Evolutionary conservation across 805 yeast species (phyloP), one percentile per base, ranked within the genome.

Genomic region (Monosporozyma yasuniensis): DNA sequence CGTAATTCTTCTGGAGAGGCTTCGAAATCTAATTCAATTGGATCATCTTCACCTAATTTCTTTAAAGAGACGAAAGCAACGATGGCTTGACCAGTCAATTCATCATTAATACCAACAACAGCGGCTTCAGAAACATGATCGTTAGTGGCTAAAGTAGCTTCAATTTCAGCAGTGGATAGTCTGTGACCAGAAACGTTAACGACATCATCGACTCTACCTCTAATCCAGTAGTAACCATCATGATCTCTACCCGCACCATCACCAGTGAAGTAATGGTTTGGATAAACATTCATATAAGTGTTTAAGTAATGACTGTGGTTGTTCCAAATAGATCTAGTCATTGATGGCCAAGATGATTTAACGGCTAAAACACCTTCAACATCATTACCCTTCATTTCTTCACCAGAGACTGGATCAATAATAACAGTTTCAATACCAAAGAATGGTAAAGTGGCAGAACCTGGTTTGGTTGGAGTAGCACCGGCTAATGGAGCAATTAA

Each of bases 101-200:
- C 99, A 68, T 93, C 98, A 54, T 83, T 79, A 59, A 87, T 81
- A 54, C 98, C 98, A 50, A 91, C 95, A 47, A 91, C 98, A n/a
- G 99, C 99, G 60, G 91, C 75, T 73, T 93, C 99, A 44, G 88
- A 84, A 48, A 93, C 96, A 56, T 78, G 74, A 35, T 75, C 74
- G 71, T 87, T 88, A 64, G 84, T 89, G 56, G 81, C 76, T 61
- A 90, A 74, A 35, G 96, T 93, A 42, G 96, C 84, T 72, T 93
- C 99, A 60, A 93, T 93, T 73, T 93, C 99, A 22, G 98, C 95
- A 44, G 99, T 91, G n/a, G 97, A 88, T 58, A 93, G 77, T 70
- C 99, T 83, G 72, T 93, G 99, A 58, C 99, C 99, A 48, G 95
- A 84, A 38, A 93, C 98, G 65, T 93, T 93, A 58, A 91, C 99